A percentile compares a stretch with the other conserved stretches of the same genome.
These are phyloP conservation scores for Gossypioides kirkii DNA, from an alignment of 345 rosid species.

Conservation along the genomic window DNA sequence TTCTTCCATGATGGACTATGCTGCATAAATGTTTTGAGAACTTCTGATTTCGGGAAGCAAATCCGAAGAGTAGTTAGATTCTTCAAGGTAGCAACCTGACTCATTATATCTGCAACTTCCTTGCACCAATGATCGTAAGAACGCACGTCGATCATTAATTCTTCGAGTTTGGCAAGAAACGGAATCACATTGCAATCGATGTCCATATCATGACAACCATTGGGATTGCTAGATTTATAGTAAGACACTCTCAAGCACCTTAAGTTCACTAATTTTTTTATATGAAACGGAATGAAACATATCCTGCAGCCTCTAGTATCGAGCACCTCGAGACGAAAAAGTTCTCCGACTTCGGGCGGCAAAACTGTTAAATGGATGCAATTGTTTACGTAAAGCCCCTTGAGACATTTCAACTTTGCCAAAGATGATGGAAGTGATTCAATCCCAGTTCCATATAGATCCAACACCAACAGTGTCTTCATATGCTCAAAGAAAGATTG, in stretches of 20 bases:
- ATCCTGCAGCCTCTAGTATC: slow-evolving; percentile 20
- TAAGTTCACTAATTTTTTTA: slow-evolving; percentile 8
- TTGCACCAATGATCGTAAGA: slow-evolving; percentile 17
- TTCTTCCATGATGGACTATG: slow-evolving; percentile 14
- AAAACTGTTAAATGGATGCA: slow-evolving; percentile 10
- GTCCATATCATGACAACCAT: slow-evolving; percentile 6
- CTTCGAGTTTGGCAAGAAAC: slow-evolving; percentile 14
- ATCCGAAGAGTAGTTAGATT: slow-evolving; percentile 16
- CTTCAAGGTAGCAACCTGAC: slow-evolving; percentile 12
- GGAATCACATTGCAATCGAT: slow-evolving; percentile 10
- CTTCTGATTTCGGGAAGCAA: slow-evolving; percentile 9
- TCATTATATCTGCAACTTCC: slow-evolving; percentile 8
- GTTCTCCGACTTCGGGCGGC: slow-evolving; percentile 11
- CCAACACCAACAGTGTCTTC: slow-evolving; percentile 12
- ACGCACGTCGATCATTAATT: slow-evolving; percentile 19
- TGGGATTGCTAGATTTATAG: background rate
- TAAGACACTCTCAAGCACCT: slow-evolving; percentile 21
- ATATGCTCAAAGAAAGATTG: slow-evolving; percentile 10
- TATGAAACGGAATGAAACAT: slow-evolving; percentile 14
- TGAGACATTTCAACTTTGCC: slow-evolving; percentile 5
- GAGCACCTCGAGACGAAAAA: slow-evolving; percentile 19
- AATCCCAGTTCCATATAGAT: slow-evolving; percentile 14
- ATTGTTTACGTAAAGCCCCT: slow-evolving; percentile 18
- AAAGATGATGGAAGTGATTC: slow-evolving; percentile 16
- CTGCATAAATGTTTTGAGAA: slow-evolving; percentile 15